phyloP scores from a whole-genome alignment of 805 yeast species.

The Zygosaccharomyces gambellarensis region DNA sequence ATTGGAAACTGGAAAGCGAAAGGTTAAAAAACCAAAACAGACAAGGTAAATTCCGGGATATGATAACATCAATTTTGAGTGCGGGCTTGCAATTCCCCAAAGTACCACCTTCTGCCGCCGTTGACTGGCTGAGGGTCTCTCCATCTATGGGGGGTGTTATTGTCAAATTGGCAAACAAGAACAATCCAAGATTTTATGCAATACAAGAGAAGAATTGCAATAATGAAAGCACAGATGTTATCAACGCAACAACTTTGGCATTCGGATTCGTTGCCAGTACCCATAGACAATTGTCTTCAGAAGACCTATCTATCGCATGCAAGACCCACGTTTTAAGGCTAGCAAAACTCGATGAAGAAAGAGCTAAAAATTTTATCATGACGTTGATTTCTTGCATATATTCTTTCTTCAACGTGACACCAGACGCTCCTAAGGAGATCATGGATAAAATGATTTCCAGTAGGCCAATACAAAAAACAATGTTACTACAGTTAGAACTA shows the following conservation, averaged over 20 bases:
- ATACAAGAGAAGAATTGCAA: constrained; percentile 16
- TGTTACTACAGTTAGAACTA: constrained; percentile 33
- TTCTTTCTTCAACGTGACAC: constrained; percentile 33
- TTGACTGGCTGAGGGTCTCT: constrained; percentile 33
- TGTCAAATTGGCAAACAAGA: constrained; percentile 17
- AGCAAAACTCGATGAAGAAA: constrained; percentile 17
- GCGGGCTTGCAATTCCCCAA: constrained; percentile 28
- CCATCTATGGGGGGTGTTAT: constrained; percentile 34
- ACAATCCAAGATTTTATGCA: constrained; percentile 21
- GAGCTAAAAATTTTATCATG: constrained; percentile 29
- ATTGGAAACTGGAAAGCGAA: constrained; percentile 28
- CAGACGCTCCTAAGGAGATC: constrained; percentile 35
- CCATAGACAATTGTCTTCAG: constrained; percentile 34
- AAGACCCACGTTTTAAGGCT: constrained; percentile 27
- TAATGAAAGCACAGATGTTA: constrained; percentile 18
- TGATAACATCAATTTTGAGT: constrained; percentile 30
- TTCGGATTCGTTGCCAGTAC: constrained; percentile 34
- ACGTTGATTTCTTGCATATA: constrained; percentile 26
- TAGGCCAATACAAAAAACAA: constrained; percentile 35
- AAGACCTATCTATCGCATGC: constrained; percentile 35
- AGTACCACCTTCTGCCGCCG: constrained; percentile 18
- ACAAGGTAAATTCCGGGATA: constrained; percentile 24
- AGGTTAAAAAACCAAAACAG: constrained; percentile 19
- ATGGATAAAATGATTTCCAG: constrained; percentile 35
- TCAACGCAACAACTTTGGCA: constrained; percentile 33